Base-by-base conservation (phyloP, 225 moss, liverwort and hornwort genomes). In the Ulota crispa region DNA sequence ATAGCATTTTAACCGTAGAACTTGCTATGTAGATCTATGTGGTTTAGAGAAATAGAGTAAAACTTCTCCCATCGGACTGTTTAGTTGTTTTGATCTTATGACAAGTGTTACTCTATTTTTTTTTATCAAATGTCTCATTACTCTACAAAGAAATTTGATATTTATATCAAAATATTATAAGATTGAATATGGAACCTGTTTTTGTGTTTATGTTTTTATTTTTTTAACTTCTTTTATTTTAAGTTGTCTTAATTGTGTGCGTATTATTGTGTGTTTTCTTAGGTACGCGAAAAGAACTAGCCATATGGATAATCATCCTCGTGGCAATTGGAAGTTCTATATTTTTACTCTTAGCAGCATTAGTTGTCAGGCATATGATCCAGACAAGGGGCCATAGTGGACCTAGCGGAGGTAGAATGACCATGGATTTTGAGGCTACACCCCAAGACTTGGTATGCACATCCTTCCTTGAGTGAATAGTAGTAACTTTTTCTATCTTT, bases 361-460 rank as follows among this genome's bases (percentile, higher is more conserved):
- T 75, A 42, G 23, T 68, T 28, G 68, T 83, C 28, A 74, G 83
- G 76, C 71, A 75, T 28, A 4, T 89, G 34, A 78, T 85, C 45
- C 86, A 84, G 70, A 76, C 3, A 66, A 78, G 83, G n/a, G 88
- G 81, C 21, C 70, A 32, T 21, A 61, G 23, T 64, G 77, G 31
- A 62, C n/a, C 28, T 34, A 4, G 56, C 4, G 63, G 80, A 56
- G 28, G 73, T 7, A 55, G 81, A 59, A 64, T 73, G 57, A 72
- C 53, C 34, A 72, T 89, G 84, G 89, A 89, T 84, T 89, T 89
- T 78, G 88, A 89, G 78, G 88, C 86, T 36, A 81, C 88, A 34
- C 83, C 54, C 10, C 86, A 84, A 52, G 83, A 81, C 65, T 20
- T 79, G 86, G 88, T 89, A 81, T 39, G 43, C 57, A n/a, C 79